These are phyloP conservation scores for Zelopaecilomyces penicillatus DNA, from an alignment of 2,329 filamentous ascomycete genomes.

Conservation along the genomic window DNA sequence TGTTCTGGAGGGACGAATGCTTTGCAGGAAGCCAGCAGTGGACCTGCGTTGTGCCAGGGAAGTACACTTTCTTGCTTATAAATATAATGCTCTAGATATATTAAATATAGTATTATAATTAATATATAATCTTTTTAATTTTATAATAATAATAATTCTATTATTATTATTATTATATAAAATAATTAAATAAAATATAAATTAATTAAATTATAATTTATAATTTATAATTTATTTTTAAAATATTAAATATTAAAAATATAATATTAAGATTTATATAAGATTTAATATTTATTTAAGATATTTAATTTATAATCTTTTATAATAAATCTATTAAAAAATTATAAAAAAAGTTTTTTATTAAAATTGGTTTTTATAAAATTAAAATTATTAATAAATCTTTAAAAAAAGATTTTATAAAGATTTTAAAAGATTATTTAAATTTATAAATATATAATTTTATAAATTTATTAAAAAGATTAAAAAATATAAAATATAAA, in stretches of 20 bases:
- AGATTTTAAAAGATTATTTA: background rate
- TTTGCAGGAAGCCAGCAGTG: no score
- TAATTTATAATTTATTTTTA: background rate
- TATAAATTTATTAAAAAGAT: background rate
- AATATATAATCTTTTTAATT: background rate
- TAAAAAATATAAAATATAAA: background rate
- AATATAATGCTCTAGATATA: background rate
- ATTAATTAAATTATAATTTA: background rate
- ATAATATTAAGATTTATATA: background rate
- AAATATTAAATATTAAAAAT: background rate
- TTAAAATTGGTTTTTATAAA: background rate
- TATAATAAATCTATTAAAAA: background rate
- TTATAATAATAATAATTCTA: background rate
- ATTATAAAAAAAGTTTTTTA: background rate
- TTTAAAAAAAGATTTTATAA: background rate
- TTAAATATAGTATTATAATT: background rate
- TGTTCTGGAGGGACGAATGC: no score
- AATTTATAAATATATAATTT: background rate
- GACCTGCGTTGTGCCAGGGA: no score
- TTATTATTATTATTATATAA: background rate
- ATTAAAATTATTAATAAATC: background rate
- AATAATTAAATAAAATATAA: background rate
- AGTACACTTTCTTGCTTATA: no score
- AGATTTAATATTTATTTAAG: background rate
- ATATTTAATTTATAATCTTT: background rate